A percentile compares a stretch with the other conserved stretches of the same genome.
phyloP scores from a whole-genome alignment of 306 rosid species.

The Cicer judaicum region DNA sequence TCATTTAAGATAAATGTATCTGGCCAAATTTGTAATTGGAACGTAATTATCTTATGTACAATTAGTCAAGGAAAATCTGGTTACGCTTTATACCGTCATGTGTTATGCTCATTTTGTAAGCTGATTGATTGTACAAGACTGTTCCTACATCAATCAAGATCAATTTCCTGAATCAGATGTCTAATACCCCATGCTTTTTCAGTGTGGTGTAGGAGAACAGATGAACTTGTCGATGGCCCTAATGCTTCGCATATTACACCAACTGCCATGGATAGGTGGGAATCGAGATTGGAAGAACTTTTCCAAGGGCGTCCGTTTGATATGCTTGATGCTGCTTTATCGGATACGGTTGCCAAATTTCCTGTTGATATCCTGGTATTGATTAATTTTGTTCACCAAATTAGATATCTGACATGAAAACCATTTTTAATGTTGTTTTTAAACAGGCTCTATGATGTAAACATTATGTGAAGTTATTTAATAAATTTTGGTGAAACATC shows the following conservation, averaged over 20 bases:
- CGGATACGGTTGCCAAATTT: slow-evolving; percentile 58
- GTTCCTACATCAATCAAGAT: not conserved
- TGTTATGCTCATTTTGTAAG: slow-evolving; percentile 6
- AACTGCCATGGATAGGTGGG: slow-evolving; percentile 65
- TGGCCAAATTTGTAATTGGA: slow-evolving; percentile 19
- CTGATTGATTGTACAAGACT: not conserved
- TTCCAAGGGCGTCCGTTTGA: slow-evolving; percentile 68
- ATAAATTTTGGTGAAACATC: not conserved
- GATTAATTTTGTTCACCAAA: not conserved
- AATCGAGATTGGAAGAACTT: slow-evolving; percentile 63
- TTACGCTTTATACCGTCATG: slow-evolving; percentile 16
- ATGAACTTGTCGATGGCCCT: slow-evolving; percentile 73
- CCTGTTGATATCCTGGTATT: slow-evolving; percentile 68
- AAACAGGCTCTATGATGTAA: not conserved
- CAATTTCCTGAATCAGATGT: slow-evolving; percentile 22
- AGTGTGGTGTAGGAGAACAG: slow-evolving; percentile 74
- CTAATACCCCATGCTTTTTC: slow-evolving; percentile 43
- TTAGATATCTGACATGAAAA: not conserved
- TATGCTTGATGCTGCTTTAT: slow-evolving; percentile 66
- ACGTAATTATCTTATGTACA: not conserved
- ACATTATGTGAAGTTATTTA: not conserved
- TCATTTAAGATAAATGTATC: slow-evolving; percentile 7
- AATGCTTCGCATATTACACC: slow-evolving; percentile 69
- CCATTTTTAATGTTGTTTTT: not conserved
- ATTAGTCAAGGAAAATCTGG: not conserved